These are phyloP conservation scores for Leishmania arabica DNA, from an alignment of 208 protist species.

Conservation along the genomic window DNA sequence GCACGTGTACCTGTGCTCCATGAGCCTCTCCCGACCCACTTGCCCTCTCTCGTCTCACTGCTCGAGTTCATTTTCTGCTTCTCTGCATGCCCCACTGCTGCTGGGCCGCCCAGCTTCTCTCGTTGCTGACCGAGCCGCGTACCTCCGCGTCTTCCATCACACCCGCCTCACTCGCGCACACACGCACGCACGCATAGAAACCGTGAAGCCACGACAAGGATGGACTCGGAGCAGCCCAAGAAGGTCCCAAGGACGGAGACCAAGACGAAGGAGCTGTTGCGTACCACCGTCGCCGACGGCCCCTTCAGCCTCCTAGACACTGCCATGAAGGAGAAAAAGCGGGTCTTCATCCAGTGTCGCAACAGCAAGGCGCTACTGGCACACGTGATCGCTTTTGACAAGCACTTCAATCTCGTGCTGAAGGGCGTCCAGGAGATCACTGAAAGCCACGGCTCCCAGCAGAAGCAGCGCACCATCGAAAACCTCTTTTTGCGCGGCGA, in stretches of 20 bases:
- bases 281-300: slow-evolving; percentile 61
- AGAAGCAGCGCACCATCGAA: slow-evolving; percentile 94
- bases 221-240: slow-evolving; percentile 34
- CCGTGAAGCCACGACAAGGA: slow-evolving; percentile 1
- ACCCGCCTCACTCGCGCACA: neutral
- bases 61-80: neutral
- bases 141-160: neutral
- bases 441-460: slow-evolving; percentile 93
- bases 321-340: slow-evolving; percentile 76
- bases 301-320: slow-evolving; percentile 83
- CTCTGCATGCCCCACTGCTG: neutral
- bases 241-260: slow-evolving; percentile 32
- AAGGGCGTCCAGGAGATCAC: slow-evolving; percentile 79
- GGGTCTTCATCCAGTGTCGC: slow-evolving; percentile 98
- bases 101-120: neutral
- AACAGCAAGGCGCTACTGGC: slow-evolving; percentile 99
- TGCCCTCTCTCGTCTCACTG: neutral
- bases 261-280: slow-evolving; percentile 63
- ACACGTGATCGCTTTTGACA: slow-evolving; percentile 99
- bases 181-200: neutral
- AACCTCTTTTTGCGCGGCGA: slow-evolving; percentile 99
- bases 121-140: neutral
- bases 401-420: slow-evolving; percentile 99
- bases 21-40: neutral
- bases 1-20: neutral